Evolutionary conservation across 306 rosid genomes (phyloP).

Genomic region (Castanea crenata): DNA sequence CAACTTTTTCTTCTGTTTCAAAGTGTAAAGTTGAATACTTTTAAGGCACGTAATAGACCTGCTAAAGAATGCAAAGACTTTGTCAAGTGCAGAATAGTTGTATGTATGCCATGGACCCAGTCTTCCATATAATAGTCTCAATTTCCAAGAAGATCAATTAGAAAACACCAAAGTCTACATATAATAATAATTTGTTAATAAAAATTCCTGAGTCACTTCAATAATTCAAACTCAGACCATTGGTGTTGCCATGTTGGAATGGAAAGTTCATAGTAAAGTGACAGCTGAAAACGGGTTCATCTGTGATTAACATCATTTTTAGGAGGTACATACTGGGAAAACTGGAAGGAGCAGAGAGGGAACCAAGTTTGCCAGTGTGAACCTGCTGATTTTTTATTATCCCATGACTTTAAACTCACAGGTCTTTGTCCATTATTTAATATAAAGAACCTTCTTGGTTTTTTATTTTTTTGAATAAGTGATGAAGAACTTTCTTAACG

Average conservation of each 20-base stretch:
- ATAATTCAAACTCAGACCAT: background rate
- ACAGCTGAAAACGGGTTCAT: background rate
- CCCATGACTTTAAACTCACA: background rate
- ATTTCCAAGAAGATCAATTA: background rate
- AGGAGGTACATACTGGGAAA: background rate
- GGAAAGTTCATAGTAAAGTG: background rate
- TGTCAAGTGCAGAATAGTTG: slow-evolving; percentile 35
- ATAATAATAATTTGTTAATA: background rate
- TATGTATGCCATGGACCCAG: slow-evolving; percentile 10
- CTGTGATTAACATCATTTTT: background rate
- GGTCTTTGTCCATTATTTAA: background rate
- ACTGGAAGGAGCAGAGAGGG: background rate
- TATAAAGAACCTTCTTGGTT: background rate
- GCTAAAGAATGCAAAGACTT: slow-evolving; percentile 13
- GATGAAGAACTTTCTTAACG: no score
- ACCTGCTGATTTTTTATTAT: slow-evolving; percentile 12
- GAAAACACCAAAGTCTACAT: background rate
- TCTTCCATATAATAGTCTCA: background rate
- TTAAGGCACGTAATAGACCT: background rate
- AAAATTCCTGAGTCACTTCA: background rate
- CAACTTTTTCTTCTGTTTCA: background rate
- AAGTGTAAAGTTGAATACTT: background rate
- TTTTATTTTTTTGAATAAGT: no score
- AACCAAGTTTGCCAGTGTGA: slow-evolving; percentile 18
- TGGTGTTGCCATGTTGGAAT: no score